These are phyloP conservation scores for Hydrangea macrophylla DNA, from an alignment of 148 eudicot species.

Conservation along the genomic window DNA sequence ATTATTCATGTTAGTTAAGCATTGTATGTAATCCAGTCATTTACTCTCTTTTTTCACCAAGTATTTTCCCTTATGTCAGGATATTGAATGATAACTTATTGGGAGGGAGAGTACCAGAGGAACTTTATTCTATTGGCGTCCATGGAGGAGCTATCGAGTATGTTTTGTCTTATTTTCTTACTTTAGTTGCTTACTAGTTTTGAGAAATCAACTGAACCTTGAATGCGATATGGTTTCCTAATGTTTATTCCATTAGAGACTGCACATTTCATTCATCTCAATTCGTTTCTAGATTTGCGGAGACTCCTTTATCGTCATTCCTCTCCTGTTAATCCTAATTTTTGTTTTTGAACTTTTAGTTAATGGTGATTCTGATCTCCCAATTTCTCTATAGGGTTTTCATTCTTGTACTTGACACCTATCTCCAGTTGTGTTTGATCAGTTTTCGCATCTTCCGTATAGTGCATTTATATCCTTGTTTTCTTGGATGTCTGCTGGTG, in stretches of 20 bases:
- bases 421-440: no score
- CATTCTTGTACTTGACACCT: no score
- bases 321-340: no score
- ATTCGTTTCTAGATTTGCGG: no score
- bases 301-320: no score
- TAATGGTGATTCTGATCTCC: no score
- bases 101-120: conserved; percentile 87
- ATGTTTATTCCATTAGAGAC: not conserved
- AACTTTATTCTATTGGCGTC: conserved; percentile 83
- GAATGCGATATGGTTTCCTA: not conserved
- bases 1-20: not conserved
- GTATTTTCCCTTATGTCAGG: conserved; percentile 35
- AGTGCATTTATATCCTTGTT: no score
- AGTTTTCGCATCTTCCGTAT: no score
- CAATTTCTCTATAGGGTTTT: no score
- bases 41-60: conserved; percentile 5
- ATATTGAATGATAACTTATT: conserved; percentile 70
- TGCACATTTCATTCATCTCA: no score
- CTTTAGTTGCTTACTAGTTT: not conserved
- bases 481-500: no score
- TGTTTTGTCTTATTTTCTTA: conserved; percentile 19
- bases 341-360: no score
- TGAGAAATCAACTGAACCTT: not conserved
- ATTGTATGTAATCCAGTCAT: not conserved
- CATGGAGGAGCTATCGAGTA: conserved; percentile 99